Base-by-base conservation (phyloP, 129 eudicot genomes). In the Artemisia annua region DNA sequence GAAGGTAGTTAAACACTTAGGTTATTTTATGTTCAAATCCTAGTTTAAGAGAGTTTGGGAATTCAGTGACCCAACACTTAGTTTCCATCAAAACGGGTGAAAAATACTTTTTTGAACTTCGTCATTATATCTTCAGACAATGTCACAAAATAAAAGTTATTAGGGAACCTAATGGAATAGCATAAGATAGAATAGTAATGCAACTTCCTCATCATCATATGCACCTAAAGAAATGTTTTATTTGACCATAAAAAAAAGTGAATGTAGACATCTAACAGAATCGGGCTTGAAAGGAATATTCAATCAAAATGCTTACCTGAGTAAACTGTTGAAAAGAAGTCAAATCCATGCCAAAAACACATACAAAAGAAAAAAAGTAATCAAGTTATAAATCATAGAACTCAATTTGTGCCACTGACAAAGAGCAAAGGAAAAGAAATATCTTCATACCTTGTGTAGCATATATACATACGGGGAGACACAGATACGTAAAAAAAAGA, bases 301-400 rank as follows among this genome's bases (percentile, higher is more conserved):
- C 22, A 5, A 44, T 24, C 22, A 54, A 61, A 49, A 52, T 62
- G 64, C 96, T 87, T 82, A 94, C 98, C 97, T 76, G 87, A 84
- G 77, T 94, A 94, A 79, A 94, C 98, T 93, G 92, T 78, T 65
- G 82, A 73, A 65, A 57, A 30, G 54, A 80, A 77, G 79, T 67
- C 51, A 67, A 72, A 73, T 32, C 57, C 57, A 43, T 19, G 72
- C 32, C 60, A 20, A 79, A 48, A 62, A 69, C 71, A 79, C 80
- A 82, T 68, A 74, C 81, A 83, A 72, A 73, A 59, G 51, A 80
- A 66, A 67, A 24, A 80, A 28, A 71, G 32, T 48, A 60, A 81
- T 74, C 78, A 86, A 71, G 63, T 71, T 76, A 61, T 75, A 61
- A 70, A 55, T 72, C 63, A 52, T 48, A 48, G 65, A 51, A 46